A percentile compares a stretch with the other conserved stretches of the same genome.
Conservation (phyloP, 495 filamentous ascomycete genomes). For the Sporormia fimetaria region DNA sequence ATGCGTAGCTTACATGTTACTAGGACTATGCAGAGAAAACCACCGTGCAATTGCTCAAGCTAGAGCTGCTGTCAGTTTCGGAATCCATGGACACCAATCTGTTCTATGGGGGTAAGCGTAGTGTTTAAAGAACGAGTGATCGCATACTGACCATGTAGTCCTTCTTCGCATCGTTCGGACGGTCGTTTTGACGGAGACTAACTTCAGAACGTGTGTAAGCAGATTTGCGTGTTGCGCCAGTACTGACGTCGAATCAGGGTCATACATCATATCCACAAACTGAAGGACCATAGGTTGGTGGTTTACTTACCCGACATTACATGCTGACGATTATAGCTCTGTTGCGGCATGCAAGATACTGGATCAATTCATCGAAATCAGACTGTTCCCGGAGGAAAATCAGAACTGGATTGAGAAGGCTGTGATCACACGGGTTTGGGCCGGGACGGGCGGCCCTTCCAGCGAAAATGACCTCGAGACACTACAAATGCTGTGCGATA, state of each 20-base stretch:
- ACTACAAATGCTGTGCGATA: constrained; percentile 35
- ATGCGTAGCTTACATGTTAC: background rate
- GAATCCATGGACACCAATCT: constrained; percentile 19
- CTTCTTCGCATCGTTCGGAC: constrained; percentile 42
- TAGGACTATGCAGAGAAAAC: constrained; percentile 49
- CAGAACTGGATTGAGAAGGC: constrained; percentile 51
- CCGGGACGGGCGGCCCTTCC: constrained; percentile 35
- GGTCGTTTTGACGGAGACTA: constrained; percentile 46
- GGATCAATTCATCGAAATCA: constrained; percentile 46
- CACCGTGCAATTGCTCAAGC: constrained; percentile 53
- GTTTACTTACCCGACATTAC: constrained; percentile 24
- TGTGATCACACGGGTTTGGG: constrained; percentile 52
- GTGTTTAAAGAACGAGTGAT: background rate
- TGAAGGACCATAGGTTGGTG: constrained; percentile 36
- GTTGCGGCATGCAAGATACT: constrained; percentile 43
- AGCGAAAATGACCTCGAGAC: constrained; percentile 20
- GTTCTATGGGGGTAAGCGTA: constrained; percentile 23
- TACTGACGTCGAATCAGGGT: constrained; percentile 32
- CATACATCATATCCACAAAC: constrained; percentile 56
- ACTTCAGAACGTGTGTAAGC: constrained; percentile 45
- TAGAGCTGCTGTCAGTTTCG: constrained; percentile 48
- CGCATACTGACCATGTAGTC: constrained; percentile 17
- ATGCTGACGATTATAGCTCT: constrained; percentile 23
- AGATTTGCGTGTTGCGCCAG: background rate
- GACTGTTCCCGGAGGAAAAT: constrained; percentile 35